A percentile compares a stretch with the other conserved stretches of the same genome.
Evolutionary conservation across 2,329 filamentous ascomycete genomes (phyloP).

Genomic region (Aspergillus oerlinghausenensis): DNA sequence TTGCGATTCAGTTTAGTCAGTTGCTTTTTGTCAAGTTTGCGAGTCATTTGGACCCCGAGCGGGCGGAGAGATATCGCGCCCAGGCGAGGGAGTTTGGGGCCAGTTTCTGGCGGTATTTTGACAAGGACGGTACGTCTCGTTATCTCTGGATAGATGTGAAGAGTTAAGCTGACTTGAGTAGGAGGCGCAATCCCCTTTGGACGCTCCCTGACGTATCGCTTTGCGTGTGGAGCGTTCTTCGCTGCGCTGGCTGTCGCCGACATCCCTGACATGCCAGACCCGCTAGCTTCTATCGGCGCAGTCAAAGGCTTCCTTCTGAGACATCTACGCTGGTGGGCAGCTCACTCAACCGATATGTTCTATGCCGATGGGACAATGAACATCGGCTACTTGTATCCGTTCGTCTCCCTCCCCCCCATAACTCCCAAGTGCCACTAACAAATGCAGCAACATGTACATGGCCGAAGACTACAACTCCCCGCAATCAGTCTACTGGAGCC

Average conservation of each 20-base stretch:
- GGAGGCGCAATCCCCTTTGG: slow-evolving; percentile 6
- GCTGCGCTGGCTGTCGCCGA: slow-evolving; percentile 10
- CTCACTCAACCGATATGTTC: slow-evolving; percentile 5
- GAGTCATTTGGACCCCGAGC: not conserved
- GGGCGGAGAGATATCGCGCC: slow-evolving; percentile 5
- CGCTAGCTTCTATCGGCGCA: slow-evolving; percentile 8
- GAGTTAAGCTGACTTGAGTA: not conserved
- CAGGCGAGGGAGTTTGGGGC: slow-evolving; percentile 12
- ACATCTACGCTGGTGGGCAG: slow-evolving; percentile 11
- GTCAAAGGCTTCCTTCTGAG: slow-evolving; percentile 8
- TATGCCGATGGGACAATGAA: slow-evolving; percentile 5
- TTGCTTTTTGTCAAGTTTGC: slow-evolving; percentile 11
- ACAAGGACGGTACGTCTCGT: slow-evolving; percentile 1
- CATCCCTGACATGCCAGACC: slow-evolving; percentile 6
- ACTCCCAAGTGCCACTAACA: too few relatives aligned
- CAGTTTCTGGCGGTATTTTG: slow-evolving; percentile 14
- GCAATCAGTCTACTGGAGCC: slow-evolving; percentile 12
- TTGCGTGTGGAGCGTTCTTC: slow-evolving; percentile 13
- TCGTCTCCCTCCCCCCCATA: not conserved
- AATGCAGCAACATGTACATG: slow-evolving; percentile 7
- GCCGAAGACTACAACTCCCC: slow-evolving; percentile 15
- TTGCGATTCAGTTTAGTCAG: slow-evolving; percentile 18
- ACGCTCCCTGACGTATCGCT: slow-evolving; percentile 12
- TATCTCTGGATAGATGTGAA: too few relatives aligned
- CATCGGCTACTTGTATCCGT: slow-evolving; percentile 8